Percentiles rank a stretch among this genome's conserved stretches.
These are phyloP conservation scores for Aspergillus sojae DNA, from an alignment of 2,329 filamentous ascomycete genomes.

Conservation along the genomic window DNA sequence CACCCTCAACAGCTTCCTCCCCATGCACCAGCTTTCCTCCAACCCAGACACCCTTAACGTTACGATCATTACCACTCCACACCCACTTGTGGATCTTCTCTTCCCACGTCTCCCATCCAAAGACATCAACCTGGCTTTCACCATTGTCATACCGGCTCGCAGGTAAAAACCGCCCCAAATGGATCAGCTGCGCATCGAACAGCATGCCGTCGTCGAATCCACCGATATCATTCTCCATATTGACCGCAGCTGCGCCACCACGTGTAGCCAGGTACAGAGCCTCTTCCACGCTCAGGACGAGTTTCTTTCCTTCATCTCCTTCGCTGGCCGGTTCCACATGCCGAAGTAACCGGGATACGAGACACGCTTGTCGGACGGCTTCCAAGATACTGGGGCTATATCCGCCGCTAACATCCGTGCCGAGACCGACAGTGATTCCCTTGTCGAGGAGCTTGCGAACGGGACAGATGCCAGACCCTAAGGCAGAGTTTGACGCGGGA, in stretches of 20 bases:
- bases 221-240: slow-evolving; percentile 71
- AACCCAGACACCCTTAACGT: slow-evolving; percentile 88
- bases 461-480: slow-evolving; percentile 77
- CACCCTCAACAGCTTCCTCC: not conserved
- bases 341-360: slow-evolving; percentile 72
- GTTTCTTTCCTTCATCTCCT: slow-evolving; percentile 43
- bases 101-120: slow-evolving; percentile 88
- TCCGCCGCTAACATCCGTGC: slow-evolving; percentile 88
- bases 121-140: slow-evolving; percentile 76
- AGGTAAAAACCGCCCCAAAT: slow-evolving; percentile 51
- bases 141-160: slow-evolving; percentile 44
- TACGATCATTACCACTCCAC: slow-evolving; percentile 89
- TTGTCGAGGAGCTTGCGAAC: slow-evolving; percentile 74
- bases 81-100: slow-evolving; percentile 92
- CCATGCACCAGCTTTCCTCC: slow-evolving; percentile 76
- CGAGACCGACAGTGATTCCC: slow-evolving; percentile 79
- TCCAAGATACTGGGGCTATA: slow-evolving; percentile 82
- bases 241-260: slow-evolving; percentile 83
- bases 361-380: slow-evolving; percentile 76
- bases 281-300: slow-evolving; percentile 81
- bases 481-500: slow-evolving; percentile 79
- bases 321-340: slow-evolving; percentile 47
- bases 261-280: slow-evolving; percentile 81
- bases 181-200: slow-evolving; percentile 87
- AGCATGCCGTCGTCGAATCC: slow-evolving; percentile 83